Evolutionary conservation across 345 rosid genomes (phyloP).

Genomic region (Salix caprea): DNA sequence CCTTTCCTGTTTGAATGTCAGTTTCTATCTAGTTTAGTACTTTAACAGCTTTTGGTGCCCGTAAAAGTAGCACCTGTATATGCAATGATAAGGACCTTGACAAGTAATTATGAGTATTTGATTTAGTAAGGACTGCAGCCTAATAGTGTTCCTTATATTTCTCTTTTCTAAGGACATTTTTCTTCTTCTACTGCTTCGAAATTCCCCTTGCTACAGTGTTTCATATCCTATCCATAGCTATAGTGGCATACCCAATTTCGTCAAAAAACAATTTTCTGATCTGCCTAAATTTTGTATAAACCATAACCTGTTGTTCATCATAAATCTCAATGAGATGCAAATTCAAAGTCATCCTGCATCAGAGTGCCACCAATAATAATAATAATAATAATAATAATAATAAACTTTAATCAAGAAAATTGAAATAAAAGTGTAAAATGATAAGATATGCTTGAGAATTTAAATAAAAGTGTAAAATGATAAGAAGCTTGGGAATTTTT

Average conservation of each 20-base stretch:
- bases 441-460: not conserved
- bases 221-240: too few species aligned
- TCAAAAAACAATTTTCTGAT: too few species aligned
- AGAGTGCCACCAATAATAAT: not conserved
- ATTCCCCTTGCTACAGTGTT: not conserved
- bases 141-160: too few species aligned
- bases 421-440: not conserved
- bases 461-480: not conserved
- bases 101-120: not conserved
- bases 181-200: not conserved
- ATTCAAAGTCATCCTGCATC: not conserved
- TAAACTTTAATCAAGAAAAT: not conserved
- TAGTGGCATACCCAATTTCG: not conserved
- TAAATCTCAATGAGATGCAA: not conserved
- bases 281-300: not conserved
- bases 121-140: not conserved
- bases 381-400: not conserved
- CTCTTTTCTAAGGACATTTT: too few species aligned
- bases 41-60: not conserved
- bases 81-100: not conserved
- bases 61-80: not conserved
- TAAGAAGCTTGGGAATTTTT: not conserved
- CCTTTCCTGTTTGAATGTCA: too few species aligned
- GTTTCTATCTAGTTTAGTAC: not conserved
- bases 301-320: not conserved